A percentile compares a stretch with the other conserved stretches of the same genome.
Conservation (phyloP, 352 stramenopile species). For the Nothophytophthora sp. region DNA sequence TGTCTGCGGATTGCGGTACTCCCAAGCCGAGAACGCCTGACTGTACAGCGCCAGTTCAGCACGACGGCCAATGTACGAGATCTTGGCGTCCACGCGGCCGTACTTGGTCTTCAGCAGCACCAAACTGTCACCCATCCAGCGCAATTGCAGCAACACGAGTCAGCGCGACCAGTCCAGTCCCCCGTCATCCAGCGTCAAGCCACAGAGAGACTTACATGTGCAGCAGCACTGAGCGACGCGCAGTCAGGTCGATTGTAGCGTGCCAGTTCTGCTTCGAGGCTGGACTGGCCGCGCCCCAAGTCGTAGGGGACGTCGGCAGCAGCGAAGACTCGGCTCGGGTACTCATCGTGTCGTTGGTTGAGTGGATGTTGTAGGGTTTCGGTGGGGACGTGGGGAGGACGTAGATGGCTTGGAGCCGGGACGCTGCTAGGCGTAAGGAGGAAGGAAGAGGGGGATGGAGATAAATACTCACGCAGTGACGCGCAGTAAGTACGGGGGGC, state of each 20-base stretch:
- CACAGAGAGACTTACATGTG: constrained; percentile 42
- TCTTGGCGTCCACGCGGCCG: constrained; percentile 54
- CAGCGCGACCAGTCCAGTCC: not conserved
- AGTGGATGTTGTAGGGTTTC: too few species aligned
- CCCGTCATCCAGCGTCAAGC: not conserved
- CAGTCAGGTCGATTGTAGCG: constrained; percentile 32
- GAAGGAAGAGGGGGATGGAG: not conserved
- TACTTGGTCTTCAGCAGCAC: constrained; percentile 69
- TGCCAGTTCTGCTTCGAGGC: constrained; percentile 43
- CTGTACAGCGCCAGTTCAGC: constrained; percentile 59
- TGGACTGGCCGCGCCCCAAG: constrained; percentile 1
- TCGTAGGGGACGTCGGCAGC: constrained; percentile 1
- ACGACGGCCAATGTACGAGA: constrained; percentile 60
- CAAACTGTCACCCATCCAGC: constrained; percentile 20
- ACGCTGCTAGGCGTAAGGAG: not conserved
- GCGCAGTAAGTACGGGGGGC: constrained; percentile 22
- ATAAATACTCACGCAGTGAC: constrained; percentile 24
- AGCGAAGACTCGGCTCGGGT: constrained; percentile 1
- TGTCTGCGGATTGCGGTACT: constrained; percentile 63
- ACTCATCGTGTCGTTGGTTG: constrained; percentile 20
- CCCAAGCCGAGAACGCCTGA: constrained; percentile 45
- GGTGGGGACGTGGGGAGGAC: not conserved
- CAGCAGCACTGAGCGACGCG: constrained; percentile 50
- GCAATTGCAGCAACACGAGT: not conserved
- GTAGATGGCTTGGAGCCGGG: not conserved